phyloP scores from a whole-genome alignment of 768 basidiomycete genomes.

The Leucogyrophana mollusca region DNA sequence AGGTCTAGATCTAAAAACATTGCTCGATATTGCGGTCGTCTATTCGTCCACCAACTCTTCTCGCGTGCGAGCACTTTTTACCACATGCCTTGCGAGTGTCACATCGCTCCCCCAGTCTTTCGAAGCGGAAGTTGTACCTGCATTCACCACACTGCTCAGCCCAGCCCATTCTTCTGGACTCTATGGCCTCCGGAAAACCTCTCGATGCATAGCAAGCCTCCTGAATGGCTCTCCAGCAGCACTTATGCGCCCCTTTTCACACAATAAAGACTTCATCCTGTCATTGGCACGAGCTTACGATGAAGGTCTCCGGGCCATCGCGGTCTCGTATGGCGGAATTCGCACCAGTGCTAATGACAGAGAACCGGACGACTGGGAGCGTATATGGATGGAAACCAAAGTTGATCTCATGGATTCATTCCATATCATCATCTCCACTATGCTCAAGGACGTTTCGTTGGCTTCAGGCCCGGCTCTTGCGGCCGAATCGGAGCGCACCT shows the following conservation, averaged over 20 bases:
- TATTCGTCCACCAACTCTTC: constrained; percentile 46
- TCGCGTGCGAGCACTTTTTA: constrained; percentile 45
- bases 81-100: constrained; percentile 34
- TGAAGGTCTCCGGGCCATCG: constrained; percentile 50
- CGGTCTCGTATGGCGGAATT: constrained; percentile 61
- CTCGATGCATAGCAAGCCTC: constrained; percentile 54
- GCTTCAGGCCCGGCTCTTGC: constrained; percentile 44
- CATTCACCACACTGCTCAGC: constrained; percentile 50
- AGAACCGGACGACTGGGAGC: constrained; percentile 64
- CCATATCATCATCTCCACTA: constrained; percentile 52
- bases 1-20: constrained; percentile 48
- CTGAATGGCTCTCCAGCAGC: constrained; percentile 49
- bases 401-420: constrained; percentile 69
- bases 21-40: constrained; percentile 63
- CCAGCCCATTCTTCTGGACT: constrained; percentile 46
- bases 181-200: constrained; percentile 63
- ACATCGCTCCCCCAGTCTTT: constrained; percentile 33
- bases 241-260: constrained; percentile 51
- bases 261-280: constrained; percentile 49
- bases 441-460: constrained; percentile 47
- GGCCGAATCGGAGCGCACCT: constrained; percentile 48
- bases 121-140: constrained; percentile 50
- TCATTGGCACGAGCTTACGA: constrained; percentile 63
- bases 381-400: constrained; percentile 71
- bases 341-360: constrained; percentile 24